Conservation (phyloP, 2,329 filamentous ascomycete species). For the Cordyceps fumosorosea region DNA sequence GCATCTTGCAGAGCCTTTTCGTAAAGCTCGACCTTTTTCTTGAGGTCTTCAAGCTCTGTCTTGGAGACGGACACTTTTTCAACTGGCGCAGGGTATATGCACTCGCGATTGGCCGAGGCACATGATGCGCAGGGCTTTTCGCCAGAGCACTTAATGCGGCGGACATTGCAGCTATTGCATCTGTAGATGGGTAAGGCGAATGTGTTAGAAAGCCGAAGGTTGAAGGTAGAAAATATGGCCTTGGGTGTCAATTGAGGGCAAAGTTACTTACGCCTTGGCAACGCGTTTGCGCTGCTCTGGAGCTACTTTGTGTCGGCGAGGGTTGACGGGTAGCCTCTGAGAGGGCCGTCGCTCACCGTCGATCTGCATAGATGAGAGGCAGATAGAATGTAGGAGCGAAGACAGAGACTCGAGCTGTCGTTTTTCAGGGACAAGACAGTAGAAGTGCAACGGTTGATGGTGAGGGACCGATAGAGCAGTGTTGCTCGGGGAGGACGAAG, state of each 20-base stretch:
- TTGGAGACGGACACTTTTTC: conserved; percentile 38
- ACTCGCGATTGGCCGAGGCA: conserved; percentile 35
- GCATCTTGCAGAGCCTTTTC: conserved; percentile 33
- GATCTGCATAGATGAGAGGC: conserved; percentile 21
- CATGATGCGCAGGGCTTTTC: conserved; percentile 43
- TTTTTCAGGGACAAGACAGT: not conserved
- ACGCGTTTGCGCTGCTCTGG: conserved; percentile 43
- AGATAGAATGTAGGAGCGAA: not conserved
- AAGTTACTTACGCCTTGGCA: conserved; percentile 38
- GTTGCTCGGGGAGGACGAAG: not conserved
- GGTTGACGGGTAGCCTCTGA: conserved; percentile 42
- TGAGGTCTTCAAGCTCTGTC: conserved; percentile 35
- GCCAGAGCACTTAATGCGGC: conserved; percentile 46
- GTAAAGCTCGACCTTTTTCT: conserved; percentile 32
- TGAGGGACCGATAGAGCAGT: not conserved
- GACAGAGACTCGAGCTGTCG: not conserved
- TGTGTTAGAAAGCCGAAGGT: not conserved
- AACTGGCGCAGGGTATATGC: conserved; percentile 38
- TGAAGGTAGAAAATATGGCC: not conserved
- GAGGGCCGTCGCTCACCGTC: conserved; percentile 22
- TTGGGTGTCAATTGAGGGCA: not conserved
- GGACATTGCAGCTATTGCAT: conserved; percentile 47
- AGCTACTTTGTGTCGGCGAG: conserved; percentile 41
- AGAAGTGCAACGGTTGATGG: not conserved
- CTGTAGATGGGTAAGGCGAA: conserved; percentile 22